Percentiles rank a stretch among this genome's conserved stretches.
These are phyloP conservation scores for Orbilia brochopaga DNA, from an alignment of 2,329 filamentous ascomycete species.

Conservation along the genomic window DNA sequence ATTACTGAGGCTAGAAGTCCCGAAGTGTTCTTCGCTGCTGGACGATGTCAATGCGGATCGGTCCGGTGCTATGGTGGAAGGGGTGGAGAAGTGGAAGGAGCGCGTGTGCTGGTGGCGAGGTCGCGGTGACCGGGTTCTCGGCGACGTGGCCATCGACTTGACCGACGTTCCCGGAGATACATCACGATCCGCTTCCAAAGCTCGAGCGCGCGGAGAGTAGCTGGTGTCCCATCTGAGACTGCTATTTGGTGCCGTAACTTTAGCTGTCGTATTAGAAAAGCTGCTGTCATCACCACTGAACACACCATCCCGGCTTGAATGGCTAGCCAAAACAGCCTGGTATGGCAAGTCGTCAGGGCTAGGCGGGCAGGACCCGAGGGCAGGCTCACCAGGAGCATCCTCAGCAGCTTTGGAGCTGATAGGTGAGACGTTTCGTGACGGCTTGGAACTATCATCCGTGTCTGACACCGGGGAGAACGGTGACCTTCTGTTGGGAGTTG, in stretches of 20 bases:
- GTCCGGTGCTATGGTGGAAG: constrained; percentile 22
- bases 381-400: background rate
- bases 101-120: constrained; percentile 45
- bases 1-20: constrained; percentile 55
- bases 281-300: constrained; percentile 51
- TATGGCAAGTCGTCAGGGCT: constrained; percentile 53
- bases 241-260: constrained; percentile 44
- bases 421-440: constrained; percentile 32
- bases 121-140: constrained; percentile 45
- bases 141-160: constrained; percentile 34
- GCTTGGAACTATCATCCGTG: constrained; percentile 32
- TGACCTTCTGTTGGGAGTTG: constrained; percentile 33
- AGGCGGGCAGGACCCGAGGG: constrained; percentile 49
- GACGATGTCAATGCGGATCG: constrained; percentile 52
- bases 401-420: constrained; percentile 51
- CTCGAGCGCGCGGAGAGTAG: constrained; percentile 20
- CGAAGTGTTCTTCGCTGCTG: constrained; percentile 54
- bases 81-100: constrained; percentile 32
- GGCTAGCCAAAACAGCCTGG: constrained; percentile 44
- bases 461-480: constrained; percentile 35
- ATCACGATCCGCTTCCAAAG: constrained; percentile 52
- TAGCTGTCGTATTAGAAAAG: constrained; percentile 50
- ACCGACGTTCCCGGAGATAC: constrained; percentile 50
- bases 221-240: constrained; percentile 33
- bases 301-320: constrained; percentile 48